Evolutionary conservation across 106 monocot genomes (phyloP), one percentile per base, ranked within the genome.

Genomic region (Posidonia australis): DNA sequence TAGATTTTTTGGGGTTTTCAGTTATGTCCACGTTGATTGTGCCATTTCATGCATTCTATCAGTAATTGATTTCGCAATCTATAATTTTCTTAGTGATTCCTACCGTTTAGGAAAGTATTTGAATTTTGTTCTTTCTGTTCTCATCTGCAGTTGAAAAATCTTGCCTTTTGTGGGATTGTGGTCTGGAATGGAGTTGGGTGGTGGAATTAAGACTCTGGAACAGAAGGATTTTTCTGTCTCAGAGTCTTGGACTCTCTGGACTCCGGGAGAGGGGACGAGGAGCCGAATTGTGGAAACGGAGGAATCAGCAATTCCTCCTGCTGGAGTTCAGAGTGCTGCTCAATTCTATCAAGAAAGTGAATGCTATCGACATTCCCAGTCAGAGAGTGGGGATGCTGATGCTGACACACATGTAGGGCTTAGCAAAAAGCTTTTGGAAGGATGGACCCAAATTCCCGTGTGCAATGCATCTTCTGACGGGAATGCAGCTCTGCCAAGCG

Each of bases 141-240:
- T 36, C 7, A n/a, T 36, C 7, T 36, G 36, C 36, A 36, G 36
- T 36, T 36, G 36, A 36, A 36, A 36, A 36, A 36, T 27, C 54
- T 54, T n/a, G 22, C 2, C 54, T 22, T 2, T 20, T 54, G 5
- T 60, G 60, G 28, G 32, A 60, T 60, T 60, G 28, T 16, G 60
- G 60, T 42, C 44, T 62, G 43, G 42, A 62, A 62, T 62, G 61
- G 61, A 42, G 36, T 62, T 43, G 0, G 23, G 44, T 42, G 41
- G 31, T 42, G 64, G 10, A 16, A 59, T 44, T 62, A 16, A 9
- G 62, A 19, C 31, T 43, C 41, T 29, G 19, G 62, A 62, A 19
- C 19, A 19, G 62, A 62, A 62, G 22, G 62, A 54, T 20, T 58
- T 58, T 26, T 16, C 23, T 14, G 3, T 58, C 10, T 58, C 26